phyloP scores from a whole-genome alignment of 345 rosid genomes.

The Aquilaria sinensis region DNA sequence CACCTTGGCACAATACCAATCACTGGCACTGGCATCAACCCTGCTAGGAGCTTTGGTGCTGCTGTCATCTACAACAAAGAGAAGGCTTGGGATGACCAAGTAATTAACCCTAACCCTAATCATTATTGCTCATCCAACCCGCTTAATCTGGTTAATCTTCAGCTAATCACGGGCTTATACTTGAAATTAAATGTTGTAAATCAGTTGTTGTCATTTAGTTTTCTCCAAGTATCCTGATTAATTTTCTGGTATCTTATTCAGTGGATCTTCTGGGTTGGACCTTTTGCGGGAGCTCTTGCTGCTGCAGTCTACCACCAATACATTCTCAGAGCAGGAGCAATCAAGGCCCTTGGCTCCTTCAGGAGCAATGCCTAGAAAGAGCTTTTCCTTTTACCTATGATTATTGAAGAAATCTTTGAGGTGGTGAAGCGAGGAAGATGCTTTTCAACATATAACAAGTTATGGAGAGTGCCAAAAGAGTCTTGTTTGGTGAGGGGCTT shows the following conservation, averaged over 20 bases:
- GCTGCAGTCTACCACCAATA: not conserved
- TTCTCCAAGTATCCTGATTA: not conserved
- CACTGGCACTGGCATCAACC: conserved; percentile 34
- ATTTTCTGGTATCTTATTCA: not conserved
- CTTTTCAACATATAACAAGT: too few relatives aligned
- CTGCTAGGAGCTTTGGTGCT: conserved; percentile 37
- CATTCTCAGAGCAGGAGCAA: conserved; percentile 3
- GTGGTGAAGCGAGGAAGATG: too few relatives aligned
- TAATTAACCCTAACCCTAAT: not conserved
- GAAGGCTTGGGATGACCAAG: conserved; percentile 32
- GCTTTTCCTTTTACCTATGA: too few relatives aligned
- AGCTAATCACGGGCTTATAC: too few relatives aligned
- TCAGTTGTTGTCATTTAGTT: not conserved
- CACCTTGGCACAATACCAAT: conserved; percentile 31
- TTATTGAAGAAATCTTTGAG: too few relatives aligned
- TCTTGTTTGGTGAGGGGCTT: too few relatives aligned
- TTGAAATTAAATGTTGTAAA: too few relatives aligned
- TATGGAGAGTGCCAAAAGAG: too few relatives aligned
- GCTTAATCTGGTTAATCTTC: too few relatives aligned
- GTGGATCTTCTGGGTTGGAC: conserved; percentile 2
- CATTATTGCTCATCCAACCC: too few relatives aligned
- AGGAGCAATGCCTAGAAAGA: not conserved
- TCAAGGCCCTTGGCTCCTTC: conserved; percentile 1
- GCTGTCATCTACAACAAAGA: conserved; percentile 29
- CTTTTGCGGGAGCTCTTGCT: not conserved